A percentile compares a stretch with the other conserved stretches of the same genome.
Conservation (phyloP, 1,284 basidiomycete species). For the Gomphus sp. region DNA sequence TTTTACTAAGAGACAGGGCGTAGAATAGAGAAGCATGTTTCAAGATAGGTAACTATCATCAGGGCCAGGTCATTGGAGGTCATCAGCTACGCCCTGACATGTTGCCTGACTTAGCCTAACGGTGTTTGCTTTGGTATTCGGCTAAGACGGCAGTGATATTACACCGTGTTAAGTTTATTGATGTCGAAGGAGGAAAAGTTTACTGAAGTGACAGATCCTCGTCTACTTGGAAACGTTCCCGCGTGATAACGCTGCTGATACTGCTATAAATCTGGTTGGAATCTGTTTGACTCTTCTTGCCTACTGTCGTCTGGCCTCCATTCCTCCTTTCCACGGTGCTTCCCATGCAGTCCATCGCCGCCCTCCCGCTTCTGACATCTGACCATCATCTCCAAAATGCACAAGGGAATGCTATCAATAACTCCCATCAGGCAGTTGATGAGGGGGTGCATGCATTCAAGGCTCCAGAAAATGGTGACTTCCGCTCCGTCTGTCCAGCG, state of each 20-base stretch:
- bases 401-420: not conserved
- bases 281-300: no score
- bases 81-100: not conserved
- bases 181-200: not conserved
- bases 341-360: not conserved
- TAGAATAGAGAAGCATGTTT: not conserved
- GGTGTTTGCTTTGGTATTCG: not conserved
- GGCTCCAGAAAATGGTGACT: slow-evolving; percentile 36
- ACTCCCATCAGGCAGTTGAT: not conserved
- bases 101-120: not conserved
- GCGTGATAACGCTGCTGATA: not conserved
- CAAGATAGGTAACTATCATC: not conserved
- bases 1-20: not conserved
- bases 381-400: not conserved
- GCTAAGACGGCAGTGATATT: not conserved
- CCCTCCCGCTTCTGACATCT: not conserved
- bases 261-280: not conserved
- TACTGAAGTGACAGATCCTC: not conserved
- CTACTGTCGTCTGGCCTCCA: no score
- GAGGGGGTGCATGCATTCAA: slow-evolving; percentile 13
- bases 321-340: not conserved
- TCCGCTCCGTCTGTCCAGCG: slow-evolving; percentile 42
- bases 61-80: not conserved
- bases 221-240: not conserved
- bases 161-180: not conserved